Percentiles rank a stretch among this genome's conserved stretches.
phyloP scores from a whole-genome alignment of 139 green algal species.

The Coelastrella sp. region DNA sequence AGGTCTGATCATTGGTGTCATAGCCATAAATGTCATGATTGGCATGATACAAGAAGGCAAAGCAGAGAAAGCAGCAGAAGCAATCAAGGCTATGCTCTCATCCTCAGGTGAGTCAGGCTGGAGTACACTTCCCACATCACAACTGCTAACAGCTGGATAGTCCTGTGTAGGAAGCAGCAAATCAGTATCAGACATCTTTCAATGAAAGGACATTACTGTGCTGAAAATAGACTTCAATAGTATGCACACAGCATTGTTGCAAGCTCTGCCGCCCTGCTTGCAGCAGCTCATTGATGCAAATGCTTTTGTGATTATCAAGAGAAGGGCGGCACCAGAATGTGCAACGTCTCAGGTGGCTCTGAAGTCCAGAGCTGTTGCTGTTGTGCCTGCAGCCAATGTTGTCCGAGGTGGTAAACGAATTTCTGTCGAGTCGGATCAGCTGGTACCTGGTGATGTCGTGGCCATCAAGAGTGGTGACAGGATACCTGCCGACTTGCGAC shows the following conservation, averaged over 20 bases:
- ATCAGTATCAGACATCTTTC: too few relatives aligned
- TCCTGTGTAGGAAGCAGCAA: too few relatives aligned
- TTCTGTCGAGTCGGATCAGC: slow-evolving; percentile 53
- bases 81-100: slow-evolving; percentile 61
- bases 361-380: too few relatives aligned
- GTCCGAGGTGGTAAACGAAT: slow-evolving; percentile 42
- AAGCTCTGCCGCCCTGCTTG: too few relatives aligned
- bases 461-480: slow-evolving; percentile 73
- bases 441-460: slow-evolving; percentile 84
- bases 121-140: background rate
- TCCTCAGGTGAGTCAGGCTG: slow-evolving; percentile 18
- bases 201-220: too few relatives aligned
- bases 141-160: too few relatives aligned
- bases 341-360: too few relatives aligned
- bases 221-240: too few relatives aligned
- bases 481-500: slow-evolving; percentile 76
- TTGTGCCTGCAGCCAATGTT: slow-evolving; percentile 14
- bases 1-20: slow-evolving; percentile 52
- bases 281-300: too few relatives aligned
- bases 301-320: too few relatives aligned
- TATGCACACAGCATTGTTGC: too few relatives aligned
- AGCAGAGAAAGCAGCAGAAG: slow-evolving; percentile 57
- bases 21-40: slow-evolving; percentile 53
- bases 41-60: slow-evolving; percentile 57
- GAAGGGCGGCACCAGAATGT: too few relatives aligned